Base-by-base conservation (phyloP, 768 basidiomycete species). In the Mycena filopes region DNA sequence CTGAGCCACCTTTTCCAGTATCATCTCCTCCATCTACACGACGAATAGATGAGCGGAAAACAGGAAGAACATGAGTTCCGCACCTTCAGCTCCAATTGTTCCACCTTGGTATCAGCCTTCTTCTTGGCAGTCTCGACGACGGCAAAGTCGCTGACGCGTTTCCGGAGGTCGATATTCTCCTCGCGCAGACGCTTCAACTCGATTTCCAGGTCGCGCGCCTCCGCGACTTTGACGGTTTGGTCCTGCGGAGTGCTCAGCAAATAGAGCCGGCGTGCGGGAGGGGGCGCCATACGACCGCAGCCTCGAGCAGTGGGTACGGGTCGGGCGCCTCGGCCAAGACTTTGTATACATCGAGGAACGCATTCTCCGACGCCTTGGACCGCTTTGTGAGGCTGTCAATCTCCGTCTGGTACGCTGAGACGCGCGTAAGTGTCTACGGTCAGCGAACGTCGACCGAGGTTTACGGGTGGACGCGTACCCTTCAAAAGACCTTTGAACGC, bases 341-440 rank as follows among this genome's bases (percentile, higher is more conserved):
- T 75, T 99, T 99, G 84, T 99, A 99, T 21, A 96, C 91, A 71
- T 90, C 94, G n/a, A 99, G 83, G 78, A 99, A 99, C 0, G 96
- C 94, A 72, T 93, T 96, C 83, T 99, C 98, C 12, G 96, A 92
- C 25, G 86, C 79, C 75, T 98, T 98, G 41, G 91, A 94, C 11
- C 98, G 91, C 70, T 94, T 92, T 0, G 97, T 99, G 68, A 99
- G 88, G 73, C 83, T 91, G 82, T 99, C 98, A 61, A 99, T 98
- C 80, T 99, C 98, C 4, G 90, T 86, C 78, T 99, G 97, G 82
- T 98, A 98, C 1, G 95, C 96, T 96, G 70, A 10, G 49, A 26
- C 28, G 36, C 41, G 66, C 54, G 9, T 25, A 45, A 23, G 51
- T 72, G n/a, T 20, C 53, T 28, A 38, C 41, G 23, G 31, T 31